Conservation (phyloP, 352 stramenopile genomes). For the Globisporangium recalcitrans region DNA sequence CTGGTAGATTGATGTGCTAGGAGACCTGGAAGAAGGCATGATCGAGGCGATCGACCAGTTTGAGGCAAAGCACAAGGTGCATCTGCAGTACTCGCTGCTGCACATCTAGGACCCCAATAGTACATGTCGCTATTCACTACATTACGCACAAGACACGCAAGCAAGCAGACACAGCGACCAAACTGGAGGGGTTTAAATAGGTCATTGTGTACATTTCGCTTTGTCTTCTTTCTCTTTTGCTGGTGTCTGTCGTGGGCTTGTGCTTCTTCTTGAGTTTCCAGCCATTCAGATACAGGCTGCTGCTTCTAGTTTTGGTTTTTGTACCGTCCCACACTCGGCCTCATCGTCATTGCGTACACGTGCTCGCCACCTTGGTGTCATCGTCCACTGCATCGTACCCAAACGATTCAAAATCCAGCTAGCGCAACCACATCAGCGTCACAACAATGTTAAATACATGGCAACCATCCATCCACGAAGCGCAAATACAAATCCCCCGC, state of each 20-base stretch:
- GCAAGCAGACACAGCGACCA: too few relatives aligned
- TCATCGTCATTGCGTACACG: background rate
- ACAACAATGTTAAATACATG: background rate
- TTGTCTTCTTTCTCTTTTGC: background rate
- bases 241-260: background rate
- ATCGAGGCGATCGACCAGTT: conserved; percentile 53
- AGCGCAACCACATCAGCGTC: background rate
- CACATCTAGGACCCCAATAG: conserved; percentile 34
- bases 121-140: background rate
- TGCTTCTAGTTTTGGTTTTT: background rate
- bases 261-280: background rate
- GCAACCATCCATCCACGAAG: too few relatives aligned
- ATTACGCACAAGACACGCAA: background rate
- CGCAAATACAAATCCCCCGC: too few relatives aligned
- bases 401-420: conserved; percentile 15
- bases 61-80: conserved; percentile 50
- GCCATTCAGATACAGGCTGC: background rate
- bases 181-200: background rate
- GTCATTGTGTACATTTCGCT: background rate
- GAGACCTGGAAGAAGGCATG: conserved; percentile 42
- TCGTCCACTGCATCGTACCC: conserved; percentile 6
- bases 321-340: background rate
- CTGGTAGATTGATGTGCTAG: conserved; percentile 46
- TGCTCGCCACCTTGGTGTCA: background rate
- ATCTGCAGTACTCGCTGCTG: conserved; percentile 60